Evolutionary conservation across 805 yeast genomes (phyloP).

Genomic region (Lachancea fermentati): DNA sequence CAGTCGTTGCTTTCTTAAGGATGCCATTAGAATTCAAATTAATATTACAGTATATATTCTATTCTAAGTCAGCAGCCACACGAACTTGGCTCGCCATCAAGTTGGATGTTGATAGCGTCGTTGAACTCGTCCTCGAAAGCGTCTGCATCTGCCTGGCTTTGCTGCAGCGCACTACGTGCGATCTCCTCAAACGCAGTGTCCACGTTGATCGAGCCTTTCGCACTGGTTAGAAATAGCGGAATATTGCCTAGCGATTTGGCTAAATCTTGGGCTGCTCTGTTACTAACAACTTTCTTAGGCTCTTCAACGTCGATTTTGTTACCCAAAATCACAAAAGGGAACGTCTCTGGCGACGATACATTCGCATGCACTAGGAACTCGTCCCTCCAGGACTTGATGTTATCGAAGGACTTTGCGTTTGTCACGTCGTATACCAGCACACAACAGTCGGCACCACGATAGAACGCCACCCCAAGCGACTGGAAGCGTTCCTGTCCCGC

Average conservation of each 20-base stretch:
- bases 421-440: conserved; percentile 94
- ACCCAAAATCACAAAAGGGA: conserved; percentile 93
- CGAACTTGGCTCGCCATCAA: conserved; percentile 71
- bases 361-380: conserved; percentile 92
- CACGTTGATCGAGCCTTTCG: conserved; percentile 92
- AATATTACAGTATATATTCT: conserved; percentile 3
- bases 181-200: conserved; percentile 94
- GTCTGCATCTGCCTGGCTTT: conserved; percentile 62
- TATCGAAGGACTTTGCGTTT: conserved; percentile 87
- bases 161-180: conserved; percentile 92
- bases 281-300: conserved; percentile 64
- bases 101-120: conserved; percentile 91
- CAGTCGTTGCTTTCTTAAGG: too few species aligned
- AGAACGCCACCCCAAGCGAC: conserved; percentile 92
- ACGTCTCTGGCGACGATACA: conserved; percentile 87
- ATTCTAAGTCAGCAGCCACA: conserved; percentile 58
- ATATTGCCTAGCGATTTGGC: conserved; percentile 65
- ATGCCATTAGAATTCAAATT: background rate
- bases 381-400: conserved; percentile 87
- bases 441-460: conserved; percentile 97
- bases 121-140: conserved; percentile 91
- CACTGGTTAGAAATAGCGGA: conserved; percentile 96
- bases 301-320: conserved; percentile 95
- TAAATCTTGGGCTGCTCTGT: conserved; percentile 55
- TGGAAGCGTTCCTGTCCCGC: conserved; percentile 99